These are phyloP conservation scores for Arthrobotrys megalospora DNA, from an alignment of 2,329 filamentous ascomycete genomes.

Conservation along the genomic window DNA sequence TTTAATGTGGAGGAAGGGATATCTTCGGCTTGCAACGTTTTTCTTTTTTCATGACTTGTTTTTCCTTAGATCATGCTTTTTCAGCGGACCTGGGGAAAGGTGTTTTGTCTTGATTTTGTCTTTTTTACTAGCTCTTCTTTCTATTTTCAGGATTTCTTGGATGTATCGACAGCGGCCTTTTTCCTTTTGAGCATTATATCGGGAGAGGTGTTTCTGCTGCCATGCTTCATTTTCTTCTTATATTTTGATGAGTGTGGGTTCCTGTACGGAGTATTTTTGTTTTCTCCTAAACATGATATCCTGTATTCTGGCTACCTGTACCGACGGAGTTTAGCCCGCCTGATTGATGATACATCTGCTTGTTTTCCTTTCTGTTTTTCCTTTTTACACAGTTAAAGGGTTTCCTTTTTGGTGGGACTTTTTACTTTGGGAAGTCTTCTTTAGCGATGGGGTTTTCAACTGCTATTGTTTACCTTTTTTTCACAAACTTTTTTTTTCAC, in stretches of 20 bases:
- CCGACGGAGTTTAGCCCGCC: constrained; percentile 49
- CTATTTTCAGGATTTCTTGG: constrained; percentile 7
- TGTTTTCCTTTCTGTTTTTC: constrained; percentile 18
- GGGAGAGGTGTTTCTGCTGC: constrained; percentile 48
- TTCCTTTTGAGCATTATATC: constrained; percentile 40
- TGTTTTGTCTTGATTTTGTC: constrained; percentile 35
- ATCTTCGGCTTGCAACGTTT: constrained; percentile 22
- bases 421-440: constrained; percentile 26
- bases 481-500: constrained; percentile 15
- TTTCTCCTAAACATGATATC: constrained; percentile 53
- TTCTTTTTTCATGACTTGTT: constrained; percentile 4
- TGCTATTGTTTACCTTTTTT: constrained; percentile 23
- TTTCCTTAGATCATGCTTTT: constrained; percentile 43
- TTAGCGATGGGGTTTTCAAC: constrained; percentile 39
- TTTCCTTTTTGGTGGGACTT: constrained; percentile 30
- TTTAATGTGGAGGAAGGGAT: constrained; percentile 48
- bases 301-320: constrained; percentile 59
- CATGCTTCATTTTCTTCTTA: constrained; percentile 29
- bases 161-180: constrained; percentile 52
- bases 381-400: constrained; percentile 43
- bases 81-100: constrained; percentile 38
- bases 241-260: constrained; percentile 34
- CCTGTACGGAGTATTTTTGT: constrained; percentile 55
- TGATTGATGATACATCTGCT: constrained; percentile 33
- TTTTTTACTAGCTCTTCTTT: constrained; percentile 19